These are phyloP conservation scores for Fistulifera solaris DNA, from an alignment of 108 stramenopile species.

Conservation along the genomic window DNA sequence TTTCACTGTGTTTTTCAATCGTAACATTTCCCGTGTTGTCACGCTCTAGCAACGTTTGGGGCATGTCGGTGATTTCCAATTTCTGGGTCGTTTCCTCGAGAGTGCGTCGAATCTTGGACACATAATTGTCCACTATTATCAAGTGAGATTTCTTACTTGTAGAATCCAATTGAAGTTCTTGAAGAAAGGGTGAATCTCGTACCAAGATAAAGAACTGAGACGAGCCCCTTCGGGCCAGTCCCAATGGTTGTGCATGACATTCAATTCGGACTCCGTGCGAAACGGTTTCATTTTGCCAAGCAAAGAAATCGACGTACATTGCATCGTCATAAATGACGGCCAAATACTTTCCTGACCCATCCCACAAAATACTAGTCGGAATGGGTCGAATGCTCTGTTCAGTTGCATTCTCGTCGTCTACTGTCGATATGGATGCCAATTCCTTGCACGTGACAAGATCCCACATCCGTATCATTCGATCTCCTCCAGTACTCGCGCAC, in stretches of 20 bases:
- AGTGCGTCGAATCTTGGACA: background rate
- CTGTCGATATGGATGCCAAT: constrained; percentile 13
- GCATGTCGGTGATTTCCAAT: constrained; percentile 22
- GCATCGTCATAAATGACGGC: constrained; percentile 11
- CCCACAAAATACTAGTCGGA: too few species aligned
- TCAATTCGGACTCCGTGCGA: background rate
- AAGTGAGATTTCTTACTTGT: background rate
- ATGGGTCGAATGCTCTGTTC: too few species aligned
- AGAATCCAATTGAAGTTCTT: constrained; percentile 17
- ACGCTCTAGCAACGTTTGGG: constrained; percentile 43
- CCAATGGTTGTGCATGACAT: constrained; percentile 1
- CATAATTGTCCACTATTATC: background rate
- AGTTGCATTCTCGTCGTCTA: constrained; percentile 9
- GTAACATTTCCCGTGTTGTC: constrained; percentile 26
- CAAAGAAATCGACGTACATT: too few species aligned
- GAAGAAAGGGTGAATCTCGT: constrained; percentile 22
- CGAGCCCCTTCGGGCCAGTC: background rate
- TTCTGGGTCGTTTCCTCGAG: background rate
- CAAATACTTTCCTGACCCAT: background rate
- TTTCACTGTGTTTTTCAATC: constrained; percentile 36
- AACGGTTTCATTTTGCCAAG: too few species aligned
- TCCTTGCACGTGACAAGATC: constrained; percentile 32
- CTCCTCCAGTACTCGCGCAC: constrained; percentile 48
- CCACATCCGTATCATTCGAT: constrained; percentile 69
- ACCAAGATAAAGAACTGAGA: constrained; percentile 10